These are phyloP conservation scores for Lipomyces anomalus DNA, from an alignment of 805 yeast species.

Conservation along the genomic window DNA sequence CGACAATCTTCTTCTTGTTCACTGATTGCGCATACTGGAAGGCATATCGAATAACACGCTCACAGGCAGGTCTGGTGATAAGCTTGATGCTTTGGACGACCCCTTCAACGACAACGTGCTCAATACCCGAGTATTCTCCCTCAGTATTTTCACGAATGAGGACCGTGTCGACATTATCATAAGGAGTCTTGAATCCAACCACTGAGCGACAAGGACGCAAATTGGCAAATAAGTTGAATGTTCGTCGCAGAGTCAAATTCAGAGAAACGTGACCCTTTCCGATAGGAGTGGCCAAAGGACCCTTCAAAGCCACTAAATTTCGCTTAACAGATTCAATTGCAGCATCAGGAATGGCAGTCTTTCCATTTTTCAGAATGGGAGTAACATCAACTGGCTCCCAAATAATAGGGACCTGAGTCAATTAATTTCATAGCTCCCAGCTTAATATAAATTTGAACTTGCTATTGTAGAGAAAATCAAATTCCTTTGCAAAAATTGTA, in stretches of 20 bases:
- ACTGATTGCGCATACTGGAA: constrained; percentile 91
- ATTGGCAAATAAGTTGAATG: constrained; percentile 92
- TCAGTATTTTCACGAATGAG: constrained; percentile 98
- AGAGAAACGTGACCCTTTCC: constrained; percentile 95
- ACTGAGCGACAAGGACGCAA: constrained; percentile 95
- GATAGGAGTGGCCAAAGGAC: constrained; percentile 97
- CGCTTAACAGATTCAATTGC: constrained; percentile 91
- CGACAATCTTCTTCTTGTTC: constrained; percentile 81
- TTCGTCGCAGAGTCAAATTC: constrained; percentile 95
- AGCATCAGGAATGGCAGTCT: constrained; percentile 78
- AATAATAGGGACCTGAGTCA: constrained; percentile 70
- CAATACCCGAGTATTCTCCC: constrained; percentile 98
- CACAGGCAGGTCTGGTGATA: constrained; percentile 93
- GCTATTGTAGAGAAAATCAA: too few relatives aligned
- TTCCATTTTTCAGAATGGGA: constrained; percentile 84
- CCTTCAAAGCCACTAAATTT: constrained; percentile 93
- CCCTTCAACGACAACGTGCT: constrained; percentile 96
- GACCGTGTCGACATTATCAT: constrained; percentile 84
- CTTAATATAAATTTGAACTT: too few relatives aligned
- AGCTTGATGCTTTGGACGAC: constrained; percentile 97
- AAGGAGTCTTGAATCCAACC: constrained; percentile 89
- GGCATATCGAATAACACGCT: constrained; percentile 93
- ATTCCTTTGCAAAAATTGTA: too few relatives aligned
- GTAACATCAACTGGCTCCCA: constrained; percentile 98
- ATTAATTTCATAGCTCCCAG: too few relatives aligned